A percentile compares a stretch with the other conserved stretches of the same genome.
These are phyloP conservation scores for Eimeria falciformis DNA, from an alignment of 169 alveolate genomes.

Conservation along the genomic window DNA sequence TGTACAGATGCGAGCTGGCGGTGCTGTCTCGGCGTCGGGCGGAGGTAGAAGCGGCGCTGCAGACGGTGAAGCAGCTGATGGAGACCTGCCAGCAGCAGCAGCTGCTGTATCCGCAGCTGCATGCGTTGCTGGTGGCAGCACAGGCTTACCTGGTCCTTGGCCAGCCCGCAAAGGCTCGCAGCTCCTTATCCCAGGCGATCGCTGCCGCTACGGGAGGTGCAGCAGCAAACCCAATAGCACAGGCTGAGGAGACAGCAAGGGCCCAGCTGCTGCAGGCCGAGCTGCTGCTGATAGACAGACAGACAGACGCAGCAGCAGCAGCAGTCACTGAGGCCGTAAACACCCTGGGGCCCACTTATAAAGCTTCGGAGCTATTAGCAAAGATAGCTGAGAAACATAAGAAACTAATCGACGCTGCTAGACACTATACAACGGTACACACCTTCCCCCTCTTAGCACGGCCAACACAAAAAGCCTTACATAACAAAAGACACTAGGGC, in stretches of 20 bases:
- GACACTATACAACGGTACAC: background rate
- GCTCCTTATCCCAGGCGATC: conserved; percentile 5
- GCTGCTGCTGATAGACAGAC: conserved; percentile 27
- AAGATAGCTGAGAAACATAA: conserved; percentile 21
- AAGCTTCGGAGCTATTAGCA: background rate
- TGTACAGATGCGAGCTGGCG: conserved; percentile 18
- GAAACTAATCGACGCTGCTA: background rate
- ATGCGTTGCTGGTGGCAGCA: conserved; percentile 44
- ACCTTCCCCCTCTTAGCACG: background rate
- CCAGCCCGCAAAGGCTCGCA: conserved; percentile 32
- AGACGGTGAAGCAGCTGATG: conserved; percentile 50
- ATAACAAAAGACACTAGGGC: too few species aligned
- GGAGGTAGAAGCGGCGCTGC: conserved; percentile 47
- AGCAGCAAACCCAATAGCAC: background rate
- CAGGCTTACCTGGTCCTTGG: conserved; percentile 26
- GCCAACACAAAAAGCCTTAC: background rate
- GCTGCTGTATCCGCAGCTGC: conserved; percentile 32
- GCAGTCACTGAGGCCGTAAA: conserved; percentile 21
- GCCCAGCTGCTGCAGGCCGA: conserved; percentile 38
- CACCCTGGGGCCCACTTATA: conserved; percentile 10
- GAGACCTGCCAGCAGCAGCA: conserved; percentile 45
- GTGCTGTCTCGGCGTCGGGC: conserved; percentile 24
- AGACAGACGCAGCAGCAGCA: conserved; percentile 56
- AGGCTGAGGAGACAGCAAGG: conserved; percentile 40
- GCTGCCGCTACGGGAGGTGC: background rate